Evolutionary conservation across 2,329 filamentous ascomycete species (phyloP), one percentile per base, ranked within the genome.

Genomic region (Fusarium sp.): DNA sequence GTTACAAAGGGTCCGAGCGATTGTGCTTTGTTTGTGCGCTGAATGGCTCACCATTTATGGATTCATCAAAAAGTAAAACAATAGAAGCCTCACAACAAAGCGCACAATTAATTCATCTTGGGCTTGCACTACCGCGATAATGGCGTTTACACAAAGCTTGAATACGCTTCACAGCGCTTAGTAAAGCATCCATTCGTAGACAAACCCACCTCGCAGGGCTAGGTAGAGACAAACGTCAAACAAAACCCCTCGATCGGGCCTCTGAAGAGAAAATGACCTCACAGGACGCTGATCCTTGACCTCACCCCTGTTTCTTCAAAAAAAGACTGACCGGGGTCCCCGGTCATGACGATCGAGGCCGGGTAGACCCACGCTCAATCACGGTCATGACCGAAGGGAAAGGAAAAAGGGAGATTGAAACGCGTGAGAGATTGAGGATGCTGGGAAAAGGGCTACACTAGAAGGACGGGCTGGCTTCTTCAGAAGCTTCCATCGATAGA

Each of bases 341-440:
- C 60, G 51, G 71, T 65, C 65, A 34, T 46, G 18, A 56, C 14
- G 53, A 55, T 65, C 50, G 56, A 65, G 57, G 40, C 42, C 25
- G 23, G 46, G 57, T 29, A 38, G 50, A 23, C 60, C 59, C 59
- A 61, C 62, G 53, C 27, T 56, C 46, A 69, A 65, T 67, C 57
- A 71, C 71, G 72, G 72, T 55, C 68, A 73, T 70, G 61, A 58
- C 72, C 69, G 71, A 70, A 63, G 33, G 36, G 36, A 64, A 50
- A 25, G 56, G 27, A 64, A 54, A 31, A 61, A 27, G 50, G 29
- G 46, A 49, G 57, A 54, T 58, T 61, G 55, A 62, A 57, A 55
- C 58, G 55, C 42, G 59, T 34, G 57, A 61, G 31, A 38, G 25
- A 27, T 27, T 46, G 53, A 36, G 58, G 46, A 58, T 58, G 57